Conservation (phyloP, 805 yeast species). For the Metschnikowia matae region DNA sequence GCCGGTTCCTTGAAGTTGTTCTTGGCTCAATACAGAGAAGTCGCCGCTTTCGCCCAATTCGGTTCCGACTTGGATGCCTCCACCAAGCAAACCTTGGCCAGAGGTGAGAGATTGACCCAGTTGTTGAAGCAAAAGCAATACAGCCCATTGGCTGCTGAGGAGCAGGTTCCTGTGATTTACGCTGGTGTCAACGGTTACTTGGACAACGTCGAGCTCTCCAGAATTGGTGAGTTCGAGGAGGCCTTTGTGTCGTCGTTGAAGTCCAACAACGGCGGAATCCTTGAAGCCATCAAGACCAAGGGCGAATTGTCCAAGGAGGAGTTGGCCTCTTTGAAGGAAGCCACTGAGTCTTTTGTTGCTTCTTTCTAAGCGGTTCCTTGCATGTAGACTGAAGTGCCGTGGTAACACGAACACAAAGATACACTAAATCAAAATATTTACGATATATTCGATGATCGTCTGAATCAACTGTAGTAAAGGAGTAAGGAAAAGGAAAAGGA, state of each 20-base stretch:
- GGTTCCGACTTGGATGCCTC: conserved; percentile 99
- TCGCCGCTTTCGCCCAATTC: conserved; percentile 99
- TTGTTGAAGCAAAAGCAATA: conserved; percentile 97
- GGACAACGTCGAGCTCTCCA: conserved; percentile 78
- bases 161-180: conserved; percentile 96
- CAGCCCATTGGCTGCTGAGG: conserved; percentile 96
- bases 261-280: conserved; percentile 81
- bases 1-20: conserved; percentile 99
- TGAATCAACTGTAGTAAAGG: neutral
- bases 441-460: conserved; percentile 16
- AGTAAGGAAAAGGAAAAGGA: too few relatives aligned
- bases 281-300: conserved; percentile 77
- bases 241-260: conserved; percentile 89
- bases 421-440: conserved; percentile 17
- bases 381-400: conserved; percentile 18
- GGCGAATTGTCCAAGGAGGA: conserved; percentile 89
- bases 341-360: conserved; percentile 89
- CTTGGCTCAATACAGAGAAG: conserved; percentile 99
- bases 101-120: conserved; percentile 99
- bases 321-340: conserved; percentile 82
- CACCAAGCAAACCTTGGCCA: conserved; percentile 95
- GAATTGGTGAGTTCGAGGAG: conserved; percentile 87
- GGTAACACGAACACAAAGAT: conserved; percentile 15
- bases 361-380: conserved; percentile 52
- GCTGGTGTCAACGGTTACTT: conserved; percentile 99